Evolutionary conservation across 257 asterid species (phyloP), one percentile per base, ranked within the genome.

Genomic region (Henckelia pumila): DNA sequence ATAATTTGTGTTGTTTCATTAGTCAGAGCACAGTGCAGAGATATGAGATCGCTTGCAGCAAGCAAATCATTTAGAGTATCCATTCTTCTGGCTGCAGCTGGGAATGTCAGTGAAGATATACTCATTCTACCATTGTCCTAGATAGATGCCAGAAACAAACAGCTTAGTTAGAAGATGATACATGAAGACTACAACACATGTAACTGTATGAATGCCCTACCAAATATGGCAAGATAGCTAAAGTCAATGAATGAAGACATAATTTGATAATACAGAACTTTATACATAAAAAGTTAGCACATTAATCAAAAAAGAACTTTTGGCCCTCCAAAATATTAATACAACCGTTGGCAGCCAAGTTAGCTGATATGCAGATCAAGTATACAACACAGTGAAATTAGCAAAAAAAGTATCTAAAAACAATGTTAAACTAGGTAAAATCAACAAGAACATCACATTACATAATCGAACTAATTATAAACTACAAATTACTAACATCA

Each of bases 81-180:
- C 99, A 95, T 95, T 85, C 87, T 86, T 79, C 99, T 83, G 26
- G 99, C 99, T 68, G 96, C 96, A 64, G 98, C 68, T 32, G 99
- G 99, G 72, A 91, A 95, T 59, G 79, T 76, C 35, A 79, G 67
- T 59, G 97, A 82, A 52, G 91, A 68, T 79, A 86, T 81, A 62
- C 83, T 85, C 62, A 82, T 53, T 76, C 72, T 83, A 72, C 89
- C 88, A 75, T 76, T 80, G 69, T 83, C 97, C 99, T 95, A 69
- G 64, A 63, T 56, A 59, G 62, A 74, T 8, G 57, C 63, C 56
- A 13, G 56, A 69, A 55, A 37, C 40, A 52, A 29, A 24, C 55
- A 61, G 26, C 59, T 61, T 47, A 14, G 66, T 13, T 52, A 30
- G 22, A 30, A 40, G 55, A 13, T 28, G 13, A 44, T 21, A 28